Base-by-base conservation (phyloP, 257 asterid species). In the Solanum sparsipilum region DNA sequence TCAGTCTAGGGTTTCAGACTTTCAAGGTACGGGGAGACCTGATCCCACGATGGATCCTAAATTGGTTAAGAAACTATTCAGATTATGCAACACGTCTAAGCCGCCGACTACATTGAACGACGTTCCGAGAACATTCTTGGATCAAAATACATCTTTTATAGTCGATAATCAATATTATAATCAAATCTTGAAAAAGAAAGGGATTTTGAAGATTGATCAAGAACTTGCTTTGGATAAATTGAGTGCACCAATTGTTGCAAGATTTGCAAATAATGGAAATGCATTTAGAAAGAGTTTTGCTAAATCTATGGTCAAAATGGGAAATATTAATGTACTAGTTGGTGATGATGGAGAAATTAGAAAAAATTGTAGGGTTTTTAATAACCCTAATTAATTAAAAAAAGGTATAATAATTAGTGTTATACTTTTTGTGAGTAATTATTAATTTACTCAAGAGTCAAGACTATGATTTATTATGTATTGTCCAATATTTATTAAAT, bases 201-300 rank as follows among this genome's bases (percentile, higher is more conserved):
- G 99, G 75, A 87, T 96, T 4, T 0, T 96, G 91, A 91, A 90
- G 84, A 96, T 96, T 52, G 99, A 96, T 92, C 96, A 93, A 90
- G 89, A 90, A 86, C 91, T 96, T 85, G 94, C 92, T 1, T 20
- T 88, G 87, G 94, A 95, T 87, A 76, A 81, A 60, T 88, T 93
- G 15, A 93, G 93, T 56, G 91, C 90, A 18, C 83, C 89, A 4
- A 36, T 90, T 36, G 91, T 90, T 35, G n/a, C 90, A 3, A 89
- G 79, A 9, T 87, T 90, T 60, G 89, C 92, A 9, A 36, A 86
- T 0, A 75, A 88, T 82, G 88, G 27, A 27, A 85, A 58, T 83
- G 34, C 85, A 5, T 90, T 90, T 46, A 39, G 38, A 2, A 84
- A 74, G 35, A 85, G 68, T 25, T 91, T 91, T 75, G 87, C 86